Conservation (phyloP, 1,284 basidiomycete species). For the Stereum hirsutum region DNA sequence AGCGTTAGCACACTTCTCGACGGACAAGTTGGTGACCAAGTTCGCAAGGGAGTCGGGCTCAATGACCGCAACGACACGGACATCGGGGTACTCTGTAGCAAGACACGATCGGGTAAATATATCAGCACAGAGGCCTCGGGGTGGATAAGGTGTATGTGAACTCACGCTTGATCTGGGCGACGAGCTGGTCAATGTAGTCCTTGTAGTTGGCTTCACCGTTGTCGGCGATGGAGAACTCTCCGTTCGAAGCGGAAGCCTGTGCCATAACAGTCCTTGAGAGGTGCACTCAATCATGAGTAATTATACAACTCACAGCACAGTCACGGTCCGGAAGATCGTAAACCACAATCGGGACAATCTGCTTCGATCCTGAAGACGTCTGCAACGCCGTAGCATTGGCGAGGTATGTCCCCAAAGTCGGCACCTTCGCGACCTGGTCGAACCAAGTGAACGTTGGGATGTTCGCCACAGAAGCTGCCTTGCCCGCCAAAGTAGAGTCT, state of each 20-base stretch:
- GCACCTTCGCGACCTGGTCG: conserved; percentile 42
- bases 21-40: conserved; percentile 53
- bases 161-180: conserved; percentile 44
- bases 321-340: conserved; percentile 57
- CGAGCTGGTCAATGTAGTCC: conserved; percentile 53
- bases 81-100: conserved; percentile 41
- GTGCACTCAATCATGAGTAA: no score
- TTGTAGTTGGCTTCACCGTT: conserved; percentile 47
- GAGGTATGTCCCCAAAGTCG: conserved; percentile 43
- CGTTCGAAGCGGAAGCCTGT: conserved; percentile 59
- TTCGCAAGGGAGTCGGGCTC: conserved; percentile 59
- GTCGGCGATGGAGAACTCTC: conserved; percentile 51
- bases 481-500: conserved; percentile 35
- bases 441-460: conserved; percentile 58
- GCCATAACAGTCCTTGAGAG: no score
- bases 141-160: conserved; percentile 4
- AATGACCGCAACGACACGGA: conserved; percentile 53
- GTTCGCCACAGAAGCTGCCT: conserved; percentile 40
- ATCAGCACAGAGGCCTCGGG: background rate
- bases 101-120: background rate
- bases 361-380: conserved; percentile 35
- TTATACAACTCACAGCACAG: conserved; percentile 52
- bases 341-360: conserved; percentile 52
- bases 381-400: conserved; percentile 35
- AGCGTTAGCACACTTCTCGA: conserved; percentile 44